Evolutionary conservation across 306 rosid genomes (phyloP), one percentile per base, ranked within the genome.

Genomic region (Lathyrus oleraceus): DNA sequence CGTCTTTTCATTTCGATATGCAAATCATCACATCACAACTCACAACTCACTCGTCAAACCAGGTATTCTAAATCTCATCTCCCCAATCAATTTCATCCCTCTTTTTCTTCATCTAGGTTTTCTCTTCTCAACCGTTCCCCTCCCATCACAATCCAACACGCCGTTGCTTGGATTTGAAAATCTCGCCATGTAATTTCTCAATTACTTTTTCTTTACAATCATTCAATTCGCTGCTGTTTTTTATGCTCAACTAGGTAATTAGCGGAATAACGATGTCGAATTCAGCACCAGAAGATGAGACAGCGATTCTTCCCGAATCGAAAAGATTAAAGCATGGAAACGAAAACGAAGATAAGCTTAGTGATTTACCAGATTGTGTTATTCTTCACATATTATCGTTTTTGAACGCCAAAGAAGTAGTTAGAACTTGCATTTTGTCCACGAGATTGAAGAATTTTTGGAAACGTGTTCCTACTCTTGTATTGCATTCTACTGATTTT

Each of bases 391-490:
- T 71, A 0, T 49, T 78, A 13, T 4, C 73, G 40, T 71, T 78
- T 21, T n/a, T 78, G 25, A 64, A 11, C 2, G 25, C 61, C 10
- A 78, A 38, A 78, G 8, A 71, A 17, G 78, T 56, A 0, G 65
- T 72, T 13, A 32, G 23, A 58, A 78, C 82, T 7, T 78, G 82
- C 49, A 11, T 78, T 7, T 30, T 78, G 5, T 78, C 82, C 1
- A 66, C 9, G 0, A 52, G 74, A 10, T 78, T 47, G 69, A 71
- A 38, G 15, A 0, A 65, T 30, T 40, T 71, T 45, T 78, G 78
- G 74, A 78, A 78, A 17, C 1, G 11, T 14, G 48, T 71, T 10
- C 57, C 73, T 0, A 54, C 48, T 0, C 78, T 78, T 1, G 54
- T 17, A 12, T 53, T 78, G 3, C 64, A 56, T 30, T 72, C 77